Base-by-base conservation (phyloP, 352 stramenopile species). In the Phytophthora vignae region DNA sequence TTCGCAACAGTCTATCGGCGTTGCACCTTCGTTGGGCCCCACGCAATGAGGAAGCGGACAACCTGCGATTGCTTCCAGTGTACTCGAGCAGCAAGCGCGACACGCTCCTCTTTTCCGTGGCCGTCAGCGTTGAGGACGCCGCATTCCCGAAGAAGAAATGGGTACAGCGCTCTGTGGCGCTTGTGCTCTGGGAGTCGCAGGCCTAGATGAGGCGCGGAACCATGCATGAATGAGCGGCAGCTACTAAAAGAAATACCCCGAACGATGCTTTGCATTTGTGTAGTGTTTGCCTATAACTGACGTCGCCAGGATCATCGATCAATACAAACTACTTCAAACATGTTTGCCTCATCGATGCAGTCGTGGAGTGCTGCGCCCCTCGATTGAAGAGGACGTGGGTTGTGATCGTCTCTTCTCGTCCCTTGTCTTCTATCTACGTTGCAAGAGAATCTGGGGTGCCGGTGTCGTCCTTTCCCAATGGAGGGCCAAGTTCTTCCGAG, bases 21-120 rank as follows among this genome's bases (percentile, higher is more conserved):
- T 64, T 96, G 25, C 87, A 93, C 22, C 65, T 98, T 59, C 81
- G 85, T 12, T 98, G 93, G 93, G 77, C 77, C 15, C 74, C 64
- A 10, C 60, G 48, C 2, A 60, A 40, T 22, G 67, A 67, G 11
- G 62, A 69, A 53, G 55, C 55, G 1, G 60, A 71, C 11, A 71
- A 74, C 55, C 70, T 68, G 52, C 87, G 87, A 62, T 76, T 81
- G 44, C 74, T 98, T 40, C 93, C 93, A 0, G 87, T 98, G 48
- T 98, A 98, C 71, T 82, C 90, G 38, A 96, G 83, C 67, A 79
- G 76, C 64, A 85, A 84, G 29, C 89, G 93, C 27, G 78, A 91
- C 15, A 81, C 81, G 7, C 69, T 98, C 21, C 78, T 98, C 42
- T 96, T 96, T 65, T 94, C 93, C 3, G 89, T 98, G 42, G 78